Base-by-base conservation (phyloP, 768 basidiomycete species). In the Tricholoma hemisulphureum region DNA sequence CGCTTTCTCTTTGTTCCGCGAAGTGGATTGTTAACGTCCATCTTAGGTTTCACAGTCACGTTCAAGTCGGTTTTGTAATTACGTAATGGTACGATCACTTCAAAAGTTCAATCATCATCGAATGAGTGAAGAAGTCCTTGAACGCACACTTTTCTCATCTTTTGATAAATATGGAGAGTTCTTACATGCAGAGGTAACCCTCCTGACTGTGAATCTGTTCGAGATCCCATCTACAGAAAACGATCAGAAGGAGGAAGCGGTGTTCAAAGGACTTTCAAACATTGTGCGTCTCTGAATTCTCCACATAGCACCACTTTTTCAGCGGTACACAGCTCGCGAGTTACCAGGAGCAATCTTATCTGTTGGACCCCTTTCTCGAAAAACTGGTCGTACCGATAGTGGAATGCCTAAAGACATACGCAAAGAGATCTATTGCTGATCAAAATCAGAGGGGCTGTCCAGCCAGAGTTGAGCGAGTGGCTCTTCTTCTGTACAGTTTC, bases 261-360 rank as follows among this genome's bases (percentile, higher is more conserved):
- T 76, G 8, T 72, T 80, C 31, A 73, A 74, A 52, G 81, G 77
- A 58, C 71, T 89, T 8, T 66, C 61, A 10, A 54, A 72, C 39
- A 84, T 85, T 56, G 88, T 89, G 69, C 65, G 85, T 75, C 48
- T 39, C 26, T 34, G 29, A 24, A 59, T 18, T 31, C 35, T 46
- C 50, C 7, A 20, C 10, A 24, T 41, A 45, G 35, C 39, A 20
- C 9, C 31, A 21, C 32, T 29, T 14, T 28, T n/a, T 41, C 3
- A 51, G 32, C 23, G 43, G n/a, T 28, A 43, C 28, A 23, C 58
- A 98, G 96, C 81, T 98, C 26, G 83, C 84, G 67, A 84, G 87
- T 67, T 98, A 96, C 67, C 95, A 96, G 69, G 95, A 98, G 60
- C 93, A 96, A 63, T 80, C 95, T 2, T 92, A 94, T 70, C 82